Evolutionary conservation across 352 stramenopile species (phyloP), one percentile per base, ranked within the genome.

Genomic region (Globisporangium nagaii): DNA sequence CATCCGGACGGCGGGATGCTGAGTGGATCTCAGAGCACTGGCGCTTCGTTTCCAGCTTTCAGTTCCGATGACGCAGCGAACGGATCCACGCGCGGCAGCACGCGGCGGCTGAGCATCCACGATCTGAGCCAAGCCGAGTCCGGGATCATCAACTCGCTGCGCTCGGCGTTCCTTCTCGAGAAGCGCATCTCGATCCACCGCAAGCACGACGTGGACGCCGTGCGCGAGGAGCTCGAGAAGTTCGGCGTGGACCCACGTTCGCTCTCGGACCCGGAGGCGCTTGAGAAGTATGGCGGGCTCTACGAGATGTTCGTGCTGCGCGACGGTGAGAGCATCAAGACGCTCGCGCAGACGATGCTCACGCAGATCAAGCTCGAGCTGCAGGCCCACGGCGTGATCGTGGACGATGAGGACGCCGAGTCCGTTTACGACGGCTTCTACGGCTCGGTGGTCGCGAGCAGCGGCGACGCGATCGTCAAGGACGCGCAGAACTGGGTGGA

Each of bases 281-380:
- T 39, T 6, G 62, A 76, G 2, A 78, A 79, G 30, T 92, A 90
- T 35, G 62, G 66, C 10, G 32, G 42, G 1, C 41, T 92, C 25
- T 92, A 86, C 36, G 79, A 87, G 32, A 63, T 83, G 35, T 75
- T 90, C 35, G 75, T 88, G 1, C 59, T 90, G 20, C 75, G 77
- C 27, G 79, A 88, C 40, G 82, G 82, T 4, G 77, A 89, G 46
- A 84, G 78, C 48, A 71, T 90, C 19, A 73, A 78, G 43, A 48
- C 67, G 11, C 68, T 89, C 11, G 82, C 82, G 7, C 57, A 68
- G 20, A 64, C 68, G 9, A 70, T 89, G 48, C 58, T 92, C 15
- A 58, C 66, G 39, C 79, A 84, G 41, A 92, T 92, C 58, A 86
- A 86, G 22, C 51, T 84, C 8, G 75, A 88, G 48, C 55, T 92